Base-by-base conservation (phyloP, 169 alveolate species). In the Eimeria maxima region DNA sequence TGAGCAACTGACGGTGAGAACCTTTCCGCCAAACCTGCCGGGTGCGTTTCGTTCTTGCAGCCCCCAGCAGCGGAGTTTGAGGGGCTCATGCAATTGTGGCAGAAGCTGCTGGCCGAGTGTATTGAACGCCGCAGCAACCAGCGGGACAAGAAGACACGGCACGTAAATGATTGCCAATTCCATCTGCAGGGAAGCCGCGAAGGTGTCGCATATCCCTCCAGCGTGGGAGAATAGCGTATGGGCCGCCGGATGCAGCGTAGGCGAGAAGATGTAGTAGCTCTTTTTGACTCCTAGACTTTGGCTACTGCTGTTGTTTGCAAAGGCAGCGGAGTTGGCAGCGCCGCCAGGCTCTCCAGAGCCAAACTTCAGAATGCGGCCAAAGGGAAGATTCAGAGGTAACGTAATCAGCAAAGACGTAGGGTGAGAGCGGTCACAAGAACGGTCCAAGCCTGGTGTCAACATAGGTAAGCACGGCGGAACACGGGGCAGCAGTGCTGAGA, bases 21-120 rank as follows among this genome's bases (percentile, higher is more conserved):
- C 96, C 65, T 92, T 92, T n/a, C 96, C 96, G 29, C 96, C 96
- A 67, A 92, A 78, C 47, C 96, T 76, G 71, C 96, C 96, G 47
- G 96, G 96, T 1, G 96, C 96, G 27, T 65, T 92, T 47, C 96
- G 57, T 45, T 92, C 96, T 53, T 92, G 93, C 81, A 92, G 53
- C n/a, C 96, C 96, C 71, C 93, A 86, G 55, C 96, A 92, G 55
- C 88, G 81, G 73, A 92, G 91, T 44, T 44, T 76, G 42, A 92
- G 86, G 18, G 96, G 96, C 86, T 63, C 73, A 29, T 76, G 92
- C 33, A 92, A 45, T 45, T 86, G 96, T 14, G 96, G 96, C 16
- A 92, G 96, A 42, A 91, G 81, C 45, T 63, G 47, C 71, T 60
- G 53, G 14, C 92, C 92, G 55, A 92, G 86, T 11, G 76, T 16